Evolutionary conservation across 192 early-diverging fungal species (phyloP), one percentile per base, ranked within the genome.

Genomic region (Coemansia sp.): DNA sequence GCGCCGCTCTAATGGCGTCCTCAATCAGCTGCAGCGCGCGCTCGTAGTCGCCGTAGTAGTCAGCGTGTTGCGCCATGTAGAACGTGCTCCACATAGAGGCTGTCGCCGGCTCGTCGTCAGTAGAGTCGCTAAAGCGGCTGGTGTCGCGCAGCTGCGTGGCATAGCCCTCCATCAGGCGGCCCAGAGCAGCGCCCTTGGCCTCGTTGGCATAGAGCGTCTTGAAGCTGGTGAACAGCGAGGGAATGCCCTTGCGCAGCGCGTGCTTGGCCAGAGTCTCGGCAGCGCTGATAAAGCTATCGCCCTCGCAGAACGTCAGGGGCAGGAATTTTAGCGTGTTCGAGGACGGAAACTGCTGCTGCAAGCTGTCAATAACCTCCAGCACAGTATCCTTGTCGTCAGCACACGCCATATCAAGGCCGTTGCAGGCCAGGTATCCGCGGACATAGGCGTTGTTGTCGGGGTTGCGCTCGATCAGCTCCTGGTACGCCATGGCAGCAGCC

Each of bases 11-110:
- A 70, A 96, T 91, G 11, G 94, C 94, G 53, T 86, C 79, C 45
- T 96, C 85, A 25, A 99, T 92, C 61, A 85, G 77, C 59, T 82
- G 73, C 73, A 99, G 74, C 1, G 95, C 95, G 53, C 86, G 84
- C 28, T 77, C 82, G 3, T 83, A 68, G 59, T 94, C 83, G 34
- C 88, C 78, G 57, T 89, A 84, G 61, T 85, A 87, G 70, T 99
- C 95, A 62, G 85, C 90, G 66, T 94, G 93, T 65, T 95, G 93
- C 5, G 95, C 94, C 59, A 97, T 83, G 72, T 93, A 99, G 73
- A 93, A 93, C 26, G 87, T 82, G n/a, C 91, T 89, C 96, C 96
- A 99, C 35, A 95, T 84, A 6, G 86, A 76, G 8, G 90, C 89
- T 16, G 89, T 90, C 16, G 92, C 88, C 11, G 90, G 87, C 64